phyloP scores from a whole-genome alignment of 2,329 filamentous ascomycete species.

The Trichophyton equinum region DNA sequence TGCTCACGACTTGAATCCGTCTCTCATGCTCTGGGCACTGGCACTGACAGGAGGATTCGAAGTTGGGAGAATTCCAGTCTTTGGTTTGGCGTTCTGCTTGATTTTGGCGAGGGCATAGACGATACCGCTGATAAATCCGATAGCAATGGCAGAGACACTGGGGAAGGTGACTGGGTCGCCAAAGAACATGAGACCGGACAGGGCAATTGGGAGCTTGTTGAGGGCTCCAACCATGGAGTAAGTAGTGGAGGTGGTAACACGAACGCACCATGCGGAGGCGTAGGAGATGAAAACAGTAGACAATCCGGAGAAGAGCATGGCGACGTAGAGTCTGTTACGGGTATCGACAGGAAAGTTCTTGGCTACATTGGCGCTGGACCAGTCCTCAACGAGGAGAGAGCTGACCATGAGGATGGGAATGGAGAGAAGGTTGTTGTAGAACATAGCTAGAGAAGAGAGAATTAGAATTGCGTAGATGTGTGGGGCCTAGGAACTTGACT shows the following conservation, averaged over 20 bases:
- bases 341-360: conserved; percentile 78
- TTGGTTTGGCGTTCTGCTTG: conserved; percentile 56
- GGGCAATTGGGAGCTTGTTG: conserved; percentile 92
- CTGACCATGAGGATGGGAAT: conserved; percentile 79
- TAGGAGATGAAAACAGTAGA: conserved; percentile 98
- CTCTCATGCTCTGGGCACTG: conserved; percentile 79
- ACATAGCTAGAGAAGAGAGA: conserved; percentile 59
- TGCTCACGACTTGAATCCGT: conserved; percentile 58
- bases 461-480: not conserved
- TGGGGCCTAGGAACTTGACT: conserved; percentile 33
- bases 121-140: conserved; percentile 85
- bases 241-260: conserved; percentile 90
- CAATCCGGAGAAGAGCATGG: conserved; percentile 89
- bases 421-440: conserved; percentile 97
- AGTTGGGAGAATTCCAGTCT: conserved; percentile 55
- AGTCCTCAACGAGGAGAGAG: conserved; percentile 79
- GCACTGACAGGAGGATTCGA: conserved; percentile 66
- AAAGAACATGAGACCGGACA: conserved; percentile 91
- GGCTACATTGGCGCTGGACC: conserved; percentile 70
- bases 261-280: conserved; percentile 96
- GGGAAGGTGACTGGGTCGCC: conserved; percentile 84
- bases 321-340: conserved; percentile 66
- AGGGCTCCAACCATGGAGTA: conserved; percentile 98
- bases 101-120: conserved; percentile 83
- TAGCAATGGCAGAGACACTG: conserved; percentile 76